phyloP scores from a whole-genome alignment of 352 stramenopile species.

The Thalassiosira hispida region DNA sequence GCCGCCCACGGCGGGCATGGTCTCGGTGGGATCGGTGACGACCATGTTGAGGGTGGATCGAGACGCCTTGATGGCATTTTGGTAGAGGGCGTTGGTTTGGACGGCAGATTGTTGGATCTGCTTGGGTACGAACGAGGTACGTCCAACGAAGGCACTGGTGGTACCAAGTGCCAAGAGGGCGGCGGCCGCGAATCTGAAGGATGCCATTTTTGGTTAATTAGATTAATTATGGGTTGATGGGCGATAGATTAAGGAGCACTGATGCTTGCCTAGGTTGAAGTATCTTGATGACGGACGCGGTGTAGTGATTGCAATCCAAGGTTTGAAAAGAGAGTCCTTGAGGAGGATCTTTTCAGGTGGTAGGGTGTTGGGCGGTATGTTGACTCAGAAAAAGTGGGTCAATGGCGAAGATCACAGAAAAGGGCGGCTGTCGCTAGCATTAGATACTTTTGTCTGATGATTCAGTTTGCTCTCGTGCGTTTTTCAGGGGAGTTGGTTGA shows the following conservation, averaged over 20 bases:
- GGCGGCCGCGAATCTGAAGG: slow-evolving; percentile 24
- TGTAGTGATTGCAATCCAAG: neutral
- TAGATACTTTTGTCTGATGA: neutral
- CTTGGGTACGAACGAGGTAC: slow-evolving; percentile 42
- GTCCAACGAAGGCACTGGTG: slow-evolving; percentile 48
- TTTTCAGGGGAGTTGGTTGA: neutral
- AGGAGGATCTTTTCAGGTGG: neutral
- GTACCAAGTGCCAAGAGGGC: slow-evolving; percentile 16
- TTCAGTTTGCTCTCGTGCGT: neutral
- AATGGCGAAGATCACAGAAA: neutral
- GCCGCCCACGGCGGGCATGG: slow-evolving; percentile 21
- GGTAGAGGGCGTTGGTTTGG: slow-evolving; percentile 45
- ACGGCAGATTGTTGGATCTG: slow-evolving; percentile 42
- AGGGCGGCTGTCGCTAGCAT: slow-evolving; percentile 9
- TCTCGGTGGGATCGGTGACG: slow-evolving; percentile 65
- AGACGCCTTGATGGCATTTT: slow-evolving; percentile 12
- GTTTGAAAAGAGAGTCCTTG: neutral
- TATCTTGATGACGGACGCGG: neutral
- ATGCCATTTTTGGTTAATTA: slow-evolving; percentile 19
- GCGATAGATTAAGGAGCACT: neutral
- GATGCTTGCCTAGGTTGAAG: neutral
- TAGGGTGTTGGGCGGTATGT: slow-evolving; percentile 5
- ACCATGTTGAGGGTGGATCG: slow-evolving; percentile 66
- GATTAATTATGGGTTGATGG: slow-evolving; percentile 11
- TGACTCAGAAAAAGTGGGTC: slow-evolving; percentile 21